phyloP scores from a whole-genome alignment of 2,329 filamentous ascomycete species.

The Pseudocercospora cruenta region DNA sequence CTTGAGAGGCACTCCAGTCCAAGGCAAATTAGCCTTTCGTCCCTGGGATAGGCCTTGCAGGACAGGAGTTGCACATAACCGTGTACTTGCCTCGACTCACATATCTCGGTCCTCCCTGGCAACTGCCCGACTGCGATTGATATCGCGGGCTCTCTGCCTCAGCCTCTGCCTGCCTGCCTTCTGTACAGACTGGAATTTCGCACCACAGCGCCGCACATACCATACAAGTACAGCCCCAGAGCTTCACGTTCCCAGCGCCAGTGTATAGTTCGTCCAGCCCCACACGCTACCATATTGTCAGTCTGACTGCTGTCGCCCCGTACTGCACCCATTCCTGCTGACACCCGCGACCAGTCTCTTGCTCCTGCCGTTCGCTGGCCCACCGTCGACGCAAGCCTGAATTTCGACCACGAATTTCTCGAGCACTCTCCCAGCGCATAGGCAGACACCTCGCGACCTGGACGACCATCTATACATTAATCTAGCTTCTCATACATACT shows the following conservation, averaged over 20 bases:
- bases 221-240: slow-evolving; percentile 1
- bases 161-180: not conserved
- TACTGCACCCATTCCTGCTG: slow-evolving; percentile 10
- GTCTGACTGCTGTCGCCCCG: not conserved
- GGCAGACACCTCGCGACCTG: slow-evolving; percentile 17
- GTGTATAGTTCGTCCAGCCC: not conserved
- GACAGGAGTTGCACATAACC: slow-evolving; percentile 33
- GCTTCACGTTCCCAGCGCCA: not conserved
- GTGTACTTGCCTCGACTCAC: slow-evolving; percentile 26
- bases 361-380: slow-evolving; percentile 5
- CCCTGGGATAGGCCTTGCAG: slow-evolving; percentile 26
- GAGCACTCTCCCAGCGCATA: slow-evolving; percentile 6
- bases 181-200: slow-evolving; percentile 13
- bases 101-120: slow-evolving; percentile 30
- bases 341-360: slow-evolving; percentile 9
- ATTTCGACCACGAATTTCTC: slow-evolving; percentile 7
- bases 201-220: slow-evolving; percentile 1
- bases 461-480: slow-evolving; percentile 30
- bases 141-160: slow-evolving; percentile 16
- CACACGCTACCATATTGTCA: not conserved
- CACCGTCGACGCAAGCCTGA: not conserved
- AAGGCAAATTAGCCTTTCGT: slow-evolving; percentile 15
- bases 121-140: slow-evolving; percentile 22
- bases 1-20: slow-evolving; percentile 9
- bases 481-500: slow-evolving; percentile 33